Evolutionary conservation across 2,329 filamentous ascomycete genomes (phyloP), one percentile per base, ranked within the genome.

Genomic region (Cladophialophora exuberans): DNA sequence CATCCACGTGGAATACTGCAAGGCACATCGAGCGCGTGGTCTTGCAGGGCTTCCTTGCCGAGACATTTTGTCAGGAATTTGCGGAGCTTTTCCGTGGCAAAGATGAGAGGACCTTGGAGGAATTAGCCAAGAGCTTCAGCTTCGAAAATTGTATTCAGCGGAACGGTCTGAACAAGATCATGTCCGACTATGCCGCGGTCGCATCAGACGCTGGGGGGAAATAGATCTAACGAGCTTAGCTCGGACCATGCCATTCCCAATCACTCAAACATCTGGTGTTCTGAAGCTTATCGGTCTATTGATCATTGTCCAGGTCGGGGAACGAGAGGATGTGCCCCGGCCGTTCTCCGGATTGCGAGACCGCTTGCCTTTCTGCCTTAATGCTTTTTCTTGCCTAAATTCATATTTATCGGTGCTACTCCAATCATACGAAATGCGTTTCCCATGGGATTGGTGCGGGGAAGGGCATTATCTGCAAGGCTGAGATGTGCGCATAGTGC

Each of bases 131-230:
- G 11, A 81, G 74, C 54, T 85, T 85, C 62, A 72, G 73, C 22
- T 76, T 83, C 61, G 79, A 83, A 42, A 73, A 79, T 38, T 84
- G 82, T 62, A 55, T 79, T 33, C 76, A 76, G 64, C 67, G 82
- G 26, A 73, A 80, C 36, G 73, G 72, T 1, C 62, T 84, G 61
- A 83, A 83, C 59, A 70, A 75, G 57, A 78, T 79, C 41, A 62
- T 83, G 61, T 73, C 70, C 54, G 66, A 67, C 2, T 76, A 81
- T 70, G 72, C 77, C 35, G 54, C 51, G 9, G 39, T 57, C 22
- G 54, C 53, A 13, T 52, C 57, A 11, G 52, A 54, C 28, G 7
- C 35, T 3, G 22, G 6, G 10, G 45, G 52, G 30, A 44, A 38
- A 48, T 54, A 54, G 44, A 28, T 39, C 43, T 42, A 36, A 33